Evolutionary conservation across 2,329 filamentous ascomycete species (phyloP).

Genomic region (Talaromyces piceae): DNA sequence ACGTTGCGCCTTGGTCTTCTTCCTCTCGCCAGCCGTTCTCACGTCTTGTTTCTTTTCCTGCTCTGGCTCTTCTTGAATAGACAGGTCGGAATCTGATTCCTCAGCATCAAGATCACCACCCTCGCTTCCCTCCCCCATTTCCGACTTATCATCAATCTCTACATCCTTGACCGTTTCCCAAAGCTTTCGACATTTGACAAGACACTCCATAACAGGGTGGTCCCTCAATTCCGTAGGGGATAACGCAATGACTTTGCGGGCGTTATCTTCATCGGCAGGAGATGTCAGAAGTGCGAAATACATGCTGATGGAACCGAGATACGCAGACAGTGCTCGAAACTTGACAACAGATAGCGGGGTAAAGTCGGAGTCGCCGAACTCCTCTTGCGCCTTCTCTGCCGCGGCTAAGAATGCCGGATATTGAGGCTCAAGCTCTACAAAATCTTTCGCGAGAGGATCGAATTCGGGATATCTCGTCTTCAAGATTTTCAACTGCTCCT

Average conservation of each 20-base stretch:
- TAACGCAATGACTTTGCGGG: slow-evolving; percentile 51
- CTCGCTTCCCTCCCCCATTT: slow-evolving; percentile 13
- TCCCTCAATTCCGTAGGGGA: slow-evolving; percentile 75
- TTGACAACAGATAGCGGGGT: slow-evolving; percentile 59
- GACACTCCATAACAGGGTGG: slow-evolving; percentile 80
- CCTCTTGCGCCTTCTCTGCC: slow-evolving; percentile 49
- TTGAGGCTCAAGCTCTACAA: slow-evolving; percentile 58
- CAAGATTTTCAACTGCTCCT: slow-evolving; percentile 69
- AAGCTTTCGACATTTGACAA: slow-evolving; percentile 70
- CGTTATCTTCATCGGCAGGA: slow-evolving; percentile 52
- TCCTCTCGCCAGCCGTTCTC: slow-evolving; percentile 30
- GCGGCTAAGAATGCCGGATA: slow-evolving; percentile 54
- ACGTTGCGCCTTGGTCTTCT: slow-evolving; percentile 42
- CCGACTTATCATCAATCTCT: slow-evolving; percentile 41
- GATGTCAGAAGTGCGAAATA: slow-evolving; percentile 94
- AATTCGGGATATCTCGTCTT: slow-evolving; percentile 86
- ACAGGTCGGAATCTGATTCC: slow-evolving; percentile 14
- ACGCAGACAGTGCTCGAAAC: slow-evolving; percentile 73
- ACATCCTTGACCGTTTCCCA: slow-evolving; percentile 70
- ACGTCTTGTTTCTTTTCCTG: slow-evolving; percentile 25
- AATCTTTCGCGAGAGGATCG: slow-evolving; percentile 74
- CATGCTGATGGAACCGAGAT: slow-evolving; percentile 78
- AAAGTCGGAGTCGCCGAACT: slow-evolving; percentile 29
- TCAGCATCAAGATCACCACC: slow-evolving; percentile 20
- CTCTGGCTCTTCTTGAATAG: slow-evolving; percentile 12